These are phyloP conservation scores for Abrus precatorius DNA, from an alignment of 306 rosid genomes.

Conservation along the genomic window DNA sequence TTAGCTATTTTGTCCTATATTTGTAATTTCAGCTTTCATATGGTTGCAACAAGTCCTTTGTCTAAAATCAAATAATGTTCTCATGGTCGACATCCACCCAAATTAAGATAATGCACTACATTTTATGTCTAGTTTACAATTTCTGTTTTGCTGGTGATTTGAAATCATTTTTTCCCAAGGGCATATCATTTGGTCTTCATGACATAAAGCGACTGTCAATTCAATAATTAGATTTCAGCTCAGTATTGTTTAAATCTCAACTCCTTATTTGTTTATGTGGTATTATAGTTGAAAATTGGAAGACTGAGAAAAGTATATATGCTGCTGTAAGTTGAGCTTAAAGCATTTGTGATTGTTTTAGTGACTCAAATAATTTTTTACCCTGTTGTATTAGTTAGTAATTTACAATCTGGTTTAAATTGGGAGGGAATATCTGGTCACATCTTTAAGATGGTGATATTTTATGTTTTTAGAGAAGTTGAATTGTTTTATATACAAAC, in stretches of 20 bases:
- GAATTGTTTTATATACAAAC: slow-evolving; percentile 19
- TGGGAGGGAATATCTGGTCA: slow-evolving; percentile 22
- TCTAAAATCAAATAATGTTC: slow-evolving; percentile 24
- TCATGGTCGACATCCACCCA: not conserved
- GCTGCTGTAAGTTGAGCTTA: not conserved
- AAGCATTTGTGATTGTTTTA: slow-evolving; percentile 3
- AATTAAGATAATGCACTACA: not conserved
- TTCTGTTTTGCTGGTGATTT: slow-evolving; percentile 10
- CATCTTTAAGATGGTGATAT: slow-evolving; percentile 1
- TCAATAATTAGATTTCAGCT: slow-evolving; percentile 36
- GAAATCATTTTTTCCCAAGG: not conserved
- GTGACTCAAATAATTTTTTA: not conserved
- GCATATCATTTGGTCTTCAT: not conserved
- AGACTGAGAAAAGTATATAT: slow-evolving; percentile 20
- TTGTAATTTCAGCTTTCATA: slow-evolving; percentile 4
- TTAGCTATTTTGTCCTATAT: slow-evolving; percentile 39
- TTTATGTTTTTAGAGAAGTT: slow-evolving; percentile 13
- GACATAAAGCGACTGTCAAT: slow-evolving; percentile 16
- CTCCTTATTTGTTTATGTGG: slow-evolving; percentile 12
- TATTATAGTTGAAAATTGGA: slow-evolving; percentile 23
- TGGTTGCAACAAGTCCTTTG: not conserved
- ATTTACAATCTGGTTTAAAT: slow-evolving; percentile 12
- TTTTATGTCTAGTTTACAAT: slow-evolving; percentile 7
- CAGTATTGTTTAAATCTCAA: slow-evolving; percentile 22
- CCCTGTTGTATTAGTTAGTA: slow-evolving; percentile 3